Base-by-base conservation (phyloP, 2,329 filamentous ascomycete species). In the Juglanconis sp. region DNA sequence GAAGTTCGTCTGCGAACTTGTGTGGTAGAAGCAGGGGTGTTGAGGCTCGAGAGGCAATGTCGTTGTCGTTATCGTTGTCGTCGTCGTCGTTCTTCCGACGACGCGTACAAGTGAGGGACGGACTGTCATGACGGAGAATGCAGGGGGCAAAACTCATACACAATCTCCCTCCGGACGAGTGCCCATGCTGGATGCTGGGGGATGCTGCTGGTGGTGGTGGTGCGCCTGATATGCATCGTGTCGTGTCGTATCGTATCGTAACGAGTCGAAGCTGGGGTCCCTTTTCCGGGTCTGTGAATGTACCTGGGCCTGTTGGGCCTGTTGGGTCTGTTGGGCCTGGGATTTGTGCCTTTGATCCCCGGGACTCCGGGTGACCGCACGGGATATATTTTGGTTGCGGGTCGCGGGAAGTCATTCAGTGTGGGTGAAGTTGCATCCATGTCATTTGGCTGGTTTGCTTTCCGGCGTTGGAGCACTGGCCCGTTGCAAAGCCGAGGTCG, bases 231-330 rank as follows among this genome's bases (percentile, higher is more conserved):
- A 56, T 56, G 44, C 44, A 56, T 24, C 15, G n/a, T n/a, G 42
- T 56, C 53, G 53, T 48, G 48, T 56, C 42, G 53, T 24, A n/a
- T 47, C 44, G 44, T 47, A 30, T 47, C 44, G 44, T 24, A 47
- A 7, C 38, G 38, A 38, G 38, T 15, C 38, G 38, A 42, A 2
- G 38, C 38, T 42, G 38, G n/a, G 38, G n/a, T 42, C 38, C 38
- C 10, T 42, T 42, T 42, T 8, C 38, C n/a, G 5, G 4, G 38
- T 42, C 11, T 13, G 38, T 15, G 10, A 42, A 42, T 24, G 38
- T 15, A 15, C 38, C 38, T 42, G 38, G 38, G 10, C 38, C 9
- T 10, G 38, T 13, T 15, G 11, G 38, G 38, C 10, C 5, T 15
- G 5, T 42, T 42, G 17, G 17, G 17, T 24, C 17, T 24, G 17